phyloP scores from a whole-genome alignment of 225 moss, liverwort and hornwort genomes.

The Ulota crispa region DNA sequence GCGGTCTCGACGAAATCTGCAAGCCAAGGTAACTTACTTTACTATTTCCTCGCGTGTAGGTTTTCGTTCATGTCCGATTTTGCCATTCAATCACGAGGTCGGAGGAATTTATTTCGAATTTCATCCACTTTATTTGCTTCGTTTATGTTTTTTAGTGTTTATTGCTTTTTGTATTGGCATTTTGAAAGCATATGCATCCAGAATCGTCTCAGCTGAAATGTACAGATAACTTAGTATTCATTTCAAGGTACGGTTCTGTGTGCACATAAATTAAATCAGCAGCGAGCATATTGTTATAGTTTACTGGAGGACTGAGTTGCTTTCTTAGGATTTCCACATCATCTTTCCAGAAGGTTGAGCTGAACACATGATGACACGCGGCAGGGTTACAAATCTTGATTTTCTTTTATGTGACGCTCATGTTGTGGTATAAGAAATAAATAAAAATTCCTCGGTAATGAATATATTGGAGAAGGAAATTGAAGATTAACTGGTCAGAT shows the following conservation, averaged over 20 bases:
- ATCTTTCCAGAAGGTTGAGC: neutral
- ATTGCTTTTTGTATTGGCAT: neutral
- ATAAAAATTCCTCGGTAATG: neutral
- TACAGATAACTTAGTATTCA: too few relatives aligned
- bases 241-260: too few relatives aligned
- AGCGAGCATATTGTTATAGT: neutral
- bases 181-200: neutral
- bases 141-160: neutral
- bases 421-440: neutral
- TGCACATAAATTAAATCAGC: neutral
- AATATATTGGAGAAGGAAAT: neutral
- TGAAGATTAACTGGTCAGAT: neutral
- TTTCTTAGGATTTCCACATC: neutral
- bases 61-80: neutral
- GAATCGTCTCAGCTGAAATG: too few relatives aligned
- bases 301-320: neutral
- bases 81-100: neutral
- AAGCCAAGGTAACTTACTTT: constrained; percentile 13
- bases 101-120: neutral
- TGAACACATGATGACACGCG: too few relatives aligned
- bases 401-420: neutral
- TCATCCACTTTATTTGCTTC: neutral
- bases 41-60: neutral
- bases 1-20: neutral
- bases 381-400: neutral